A percentile compares a stretch with the other conserved stretches of the same genome.
phyloP scores from a whole-genome alignment of 2,329 filamentous ascomycete genomes.

The Ophiosphaerella herpotricha region DNA sequence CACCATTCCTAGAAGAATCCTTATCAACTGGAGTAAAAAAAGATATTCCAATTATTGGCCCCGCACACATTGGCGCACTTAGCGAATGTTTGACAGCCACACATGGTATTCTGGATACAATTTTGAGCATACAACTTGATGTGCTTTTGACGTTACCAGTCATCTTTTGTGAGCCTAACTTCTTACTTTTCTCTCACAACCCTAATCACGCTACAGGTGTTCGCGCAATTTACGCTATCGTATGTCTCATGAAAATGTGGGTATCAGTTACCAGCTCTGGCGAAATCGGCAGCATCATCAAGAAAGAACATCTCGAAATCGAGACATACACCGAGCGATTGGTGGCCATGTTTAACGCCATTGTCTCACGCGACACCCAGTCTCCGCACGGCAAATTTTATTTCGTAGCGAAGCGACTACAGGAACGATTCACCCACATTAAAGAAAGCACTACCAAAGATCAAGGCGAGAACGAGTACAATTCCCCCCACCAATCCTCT shows the following conservation, averaged over 20 bases:
- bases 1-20: slow-evolving; percentile 51
- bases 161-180: slow-evolving; percentile 47
- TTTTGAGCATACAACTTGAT: slow-evolving; percentile 55
- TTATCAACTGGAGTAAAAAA: slow-evolving; percentile 46
- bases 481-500: slow-evolving; percentile 26
- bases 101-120: slow-evolving; percentile 54
- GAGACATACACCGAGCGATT: slow-evolving; percentile 53
- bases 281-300: slow-evolving; percentile 56
- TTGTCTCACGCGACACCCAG: slow-evolving; percentile 47
- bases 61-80: slow-evolving; percentile 53
- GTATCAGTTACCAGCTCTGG: slow-evolving; percentile 57
- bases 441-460: slow-evolving; percentile 49
- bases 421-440: slow-evolving; percentile 51
- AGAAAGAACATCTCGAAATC: slow-evolving; percentile 53
- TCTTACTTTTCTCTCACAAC: slow-evolving; percentile 1
- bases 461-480: slow-evolving; percentile 27
- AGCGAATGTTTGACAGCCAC: slow-evolving; percentile 53
- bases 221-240: slow-evolving; percentile 60
- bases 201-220: slow-evolving; percentile 47
- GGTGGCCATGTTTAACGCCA: slow-evolving; percentile 52
- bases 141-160: slow-evolving; percentile 50
- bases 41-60: slow-evolving; percentile 49
- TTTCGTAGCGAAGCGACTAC: slow-evolving; percentile 51
- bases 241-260: slow-evolving; percentile 65
- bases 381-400: slow-evolving; percentile 55